Base-by-base conservation (phyloP, 2,329 filamentous ascomycete species). In the Onygena corvina region DNA sequence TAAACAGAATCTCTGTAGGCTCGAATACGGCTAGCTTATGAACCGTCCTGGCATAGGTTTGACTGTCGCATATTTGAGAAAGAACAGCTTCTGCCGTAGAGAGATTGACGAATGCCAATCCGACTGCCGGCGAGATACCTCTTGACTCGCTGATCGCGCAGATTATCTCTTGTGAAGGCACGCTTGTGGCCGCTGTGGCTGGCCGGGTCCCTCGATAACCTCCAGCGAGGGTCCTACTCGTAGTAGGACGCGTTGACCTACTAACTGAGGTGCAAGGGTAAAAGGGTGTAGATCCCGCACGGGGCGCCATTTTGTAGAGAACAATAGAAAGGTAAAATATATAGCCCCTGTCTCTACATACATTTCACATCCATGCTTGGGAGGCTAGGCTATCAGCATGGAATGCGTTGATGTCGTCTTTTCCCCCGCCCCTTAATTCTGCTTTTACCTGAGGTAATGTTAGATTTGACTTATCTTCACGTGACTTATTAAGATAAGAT, bases 11-110 rank as follows among this genome's bases (percentile, higher is more conserved):
- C 54, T 83, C 80, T 1, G 82, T 84, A 0, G 90, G 89, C 20
- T 83, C 78, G 57, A 86, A 84, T 20, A 94, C 80, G 47, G 79
- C 77, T 29, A 96, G 75, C 62, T 95, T 94, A 65, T 94, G 86
- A 25, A 94, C 73, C 0, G 88, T 94, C 60, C 82, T 83, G 50
- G 88, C 81, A 62, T 94, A 96, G 29, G 88, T 93, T 62, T 94
- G 88, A 50, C 83, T 93, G 64, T 96, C 90, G 60, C 84, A 88
- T 55, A 96, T 90, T 60, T 95, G 87, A 60, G 86, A 93, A 33
- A 96, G 74, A 23, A 88, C 79, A 12, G 80, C 85, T 66, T 94
- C 87, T 33, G 84, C 85, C 2, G 86, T 89, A 35, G 86, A 82
- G 2, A 93, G 73, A 60, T 96, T 93, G 60, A 95, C 73, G 60